Evolutionary conservation across 1,284 basidiomycete species (phyloP).

Genomic region (Tremellales sp.): DNA sequence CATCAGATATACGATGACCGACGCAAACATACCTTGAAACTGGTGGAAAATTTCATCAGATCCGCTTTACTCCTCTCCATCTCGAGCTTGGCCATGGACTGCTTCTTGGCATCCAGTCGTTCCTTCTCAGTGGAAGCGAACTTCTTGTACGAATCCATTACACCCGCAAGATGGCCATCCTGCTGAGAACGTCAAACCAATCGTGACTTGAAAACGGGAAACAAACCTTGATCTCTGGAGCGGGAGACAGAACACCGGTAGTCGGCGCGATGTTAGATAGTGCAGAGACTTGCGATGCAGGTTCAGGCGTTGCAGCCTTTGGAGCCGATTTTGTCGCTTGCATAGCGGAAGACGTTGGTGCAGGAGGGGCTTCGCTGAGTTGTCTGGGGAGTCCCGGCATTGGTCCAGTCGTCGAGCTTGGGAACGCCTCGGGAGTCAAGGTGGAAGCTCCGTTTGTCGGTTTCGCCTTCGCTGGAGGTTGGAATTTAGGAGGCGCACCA

Average conservation of each 20-base stretch:
- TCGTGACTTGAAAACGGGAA: conserved; percentile 5
- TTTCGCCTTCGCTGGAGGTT: conserved; percentile 24
- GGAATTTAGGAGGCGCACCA: conserved; percentile 20
- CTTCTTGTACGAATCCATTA: conserved; percentile 62
- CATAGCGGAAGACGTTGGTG: conserved; percentile 1
- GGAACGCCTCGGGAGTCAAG: not conserved
- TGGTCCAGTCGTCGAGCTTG: not conserved
- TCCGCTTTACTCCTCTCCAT: conserved; percentile 62
- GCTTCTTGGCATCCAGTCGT: conserved; percentile 81
- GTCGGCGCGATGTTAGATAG: conserved; percentile 7
- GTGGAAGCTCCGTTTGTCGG: conserved; percentile 4
- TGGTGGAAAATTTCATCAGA: conserved; percentile 83
- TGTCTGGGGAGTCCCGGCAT: too few relatives aligned
- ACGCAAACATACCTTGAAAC: conserved; percentile 69
- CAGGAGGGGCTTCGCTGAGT: conserved; percentile 9
- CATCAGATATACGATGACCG: conserved; percentile 4
- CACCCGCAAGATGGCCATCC: conserved; percentile 28
- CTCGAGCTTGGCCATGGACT: conserved; percentile 83
- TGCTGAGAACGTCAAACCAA: conserved; percentile 3
- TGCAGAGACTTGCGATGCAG: conserved; percentile 1
- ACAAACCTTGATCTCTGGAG: conserved; percentile 3
- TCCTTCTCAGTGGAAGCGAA: conserved; percentile 88
- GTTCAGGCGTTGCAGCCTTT: conserved; percentile 8
- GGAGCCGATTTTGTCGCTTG: conserved; percentile 2
- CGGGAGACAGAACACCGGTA: conserved; percentile 1